Evolutionary conservation across 2,329 filamentous ascomycete genomes (phyloP), one percentile per base, ranked within the genome.

Genomic region (Cytospora piceae): DNA sequence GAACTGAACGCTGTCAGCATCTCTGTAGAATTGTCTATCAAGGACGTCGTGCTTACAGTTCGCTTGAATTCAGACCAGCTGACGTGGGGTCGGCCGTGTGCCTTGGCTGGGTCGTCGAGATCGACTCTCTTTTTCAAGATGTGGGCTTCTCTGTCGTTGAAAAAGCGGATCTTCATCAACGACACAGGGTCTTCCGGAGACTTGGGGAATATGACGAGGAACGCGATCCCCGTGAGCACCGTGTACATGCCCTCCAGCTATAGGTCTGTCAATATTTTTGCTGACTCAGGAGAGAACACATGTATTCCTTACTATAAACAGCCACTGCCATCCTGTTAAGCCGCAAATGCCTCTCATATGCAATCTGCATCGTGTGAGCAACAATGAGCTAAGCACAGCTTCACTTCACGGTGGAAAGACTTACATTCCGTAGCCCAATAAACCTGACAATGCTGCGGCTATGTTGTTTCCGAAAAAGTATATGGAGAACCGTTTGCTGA

Each of bases 381-480:
- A 51, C 12, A 22, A 20, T 32, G 12, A 37, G 4, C 29, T 55
- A 11, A 32, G 34, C 4, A 24, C 11, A 3, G 4, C 24, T 15
- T 32, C 12, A 24, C 17, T n/a, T 4, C 42, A 5, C 15, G 14
- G 3, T 32, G 27, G 7, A 6, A 64, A 42, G 2, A 58, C 62
- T 2, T 55, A 60, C 72, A 81, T 78, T 11, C 77, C 80, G 51
- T 79, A 82, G 2, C 79, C 79, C 22, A 82, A 73, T 0, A 81
- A 73, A 2, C 79, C 78, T 0, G 75, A 75, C 11, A 74, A 75
- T 0, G 78, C 80, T 27, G 74, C 73, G 0, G 79, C 79, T 17
- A 77, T 69, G 67, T 79, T 76, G 57, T 80, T 82, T 2, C 81
- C 80, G 22, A 82, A 74, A 61, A 81, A 82, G 69, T 78, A 82